A percentile compares a stretch with the other conserved stretches of the same genome.
Evolutionary conservation across 75 land plant species (phyloP).

Genomic region (Cupressus sempervirens): DNA sequence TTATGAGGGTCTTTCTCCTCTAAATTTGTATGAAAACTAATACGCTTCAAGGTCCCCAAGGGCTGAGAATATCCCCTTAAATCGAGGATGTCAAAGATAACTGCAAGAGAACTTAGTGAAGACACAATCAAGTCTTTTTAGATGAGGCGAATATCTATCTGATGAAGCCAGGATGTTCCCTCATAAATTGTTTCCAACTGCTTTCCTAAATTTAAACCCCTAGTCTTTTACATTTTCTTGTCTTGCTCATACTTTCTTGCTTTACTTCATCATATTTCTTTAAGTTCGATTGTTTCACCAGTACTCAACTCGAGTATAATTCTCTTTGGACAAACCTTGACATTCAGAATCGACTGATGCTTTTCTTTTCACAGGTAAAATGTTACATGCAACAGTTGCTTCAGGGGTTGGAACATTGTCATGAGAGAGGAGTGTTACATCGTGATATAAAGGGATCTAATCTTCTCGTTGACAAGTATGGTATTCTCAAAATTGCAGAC

Average conservation of each 20-base stretch:
- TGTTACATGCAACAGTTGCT: slow-evolving; percentile 19
- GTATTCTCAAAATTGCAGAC: slow-evolving; percentile 18
- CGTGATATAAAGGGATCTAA: slow-evolving; percentile 18
- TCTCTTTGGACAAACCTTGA: neutral
- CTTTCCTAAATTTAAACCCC: neutral
- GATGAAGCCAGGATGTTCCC: no score
- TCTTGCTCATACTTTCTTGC: neutral
- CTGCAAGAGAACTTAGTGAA: no score
- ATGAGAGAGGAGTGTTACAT: neutral
- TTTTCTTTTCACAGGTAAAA: slow-evolving; percentile 12
- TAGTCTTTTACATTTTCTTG: neutral
- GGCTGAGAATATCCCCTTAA: no score
- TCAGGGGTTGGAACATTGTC: slow-evolving; percentile 31
- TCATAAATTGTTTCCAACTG: neutral
- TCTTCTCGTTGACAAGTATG: slow-evolving; percentile 12
- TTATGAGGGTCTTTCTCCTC: no score
- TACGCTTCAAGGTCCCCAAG: no score
- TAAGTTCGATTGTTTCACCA: neutral
- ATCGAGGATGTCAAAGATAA: no score
- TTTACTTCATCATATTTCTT: neutral
- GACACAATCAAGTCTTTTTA: no score
- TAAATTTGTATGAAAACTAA: no score
- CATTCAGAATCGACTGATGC: neutral
- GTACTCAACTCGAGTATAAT: neutral
- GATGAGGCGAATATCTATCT: no score